Evolutionary conservation across 2,329 filamentous ascomycete species (phyloP).

Genomic region (Amesomyces nigricolor): DNA sequence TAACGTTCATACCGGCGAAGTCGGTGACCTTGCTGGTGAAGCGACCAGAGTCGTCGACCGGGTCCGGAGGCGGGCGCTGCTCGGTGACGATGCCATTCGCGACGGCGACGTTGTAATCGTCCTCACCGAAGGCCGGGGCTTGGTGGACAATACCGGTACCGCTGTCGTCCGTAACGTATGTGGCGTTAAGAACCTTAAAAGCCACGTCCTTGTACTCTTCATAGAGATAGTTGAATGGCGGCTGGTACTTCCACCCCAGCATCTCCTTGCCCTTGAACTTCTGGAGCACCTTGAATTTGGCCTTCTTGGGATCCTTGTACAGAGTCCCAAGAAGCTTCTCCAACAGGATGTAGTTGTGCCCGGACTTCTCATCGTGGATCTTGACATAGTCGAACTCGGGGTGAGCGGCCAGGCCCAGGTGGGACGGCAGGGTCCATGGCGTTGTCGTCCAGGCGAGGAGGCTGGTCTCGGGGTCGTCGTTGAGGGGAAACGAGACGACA

Average conservation of each 20-base stretch:
- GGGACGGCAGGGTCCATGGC: slow-evolving; percentile 74
- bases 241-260: slow-evolving; percentile 83
- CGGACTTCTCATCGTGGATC: slow-evolving; percentile 73
- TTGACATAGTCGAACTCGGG: slow-evolving; percentile 79
- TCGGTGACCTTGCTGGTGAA: slow-evolving; percentile 74
- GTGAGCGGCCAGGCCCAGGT: slow-evolving; percentile 64
- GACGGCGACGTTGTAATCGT: slow-evolving; percentile 83
- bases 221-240: slow-evolving; percentile 84
- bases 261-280: slow-evolving; percentile 79
- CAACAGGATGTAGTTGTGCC: slow-evolving; percentile 78
- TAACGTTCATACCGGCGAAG: slow-evolving; percentile 83
- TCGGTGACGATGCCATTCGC: slow-evolving; percentile 72
- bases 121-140: slow-evolving; percentile 88
- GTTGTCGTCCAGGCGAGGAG: slow-evolving; percentile 87
- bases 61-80: slow-evolving; percentile 75
- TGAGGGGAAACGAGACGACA: slow-evolving; percentile 78
- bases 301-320: slow-evolving; percentile 94
- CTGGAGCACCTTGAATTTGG: slow-evolving; percentile 77
- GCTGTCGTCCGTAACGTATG: slow-evolving; percentile 82
- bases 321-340: slow-evolving; percentile 75
- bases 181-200: slow-evolving; percentile 76
- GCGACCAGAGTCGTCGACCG: slow-evolving; percentile 76
- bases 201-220: slow-evolving; percentile 80
- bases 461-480: slow-evolving; percentile 67
- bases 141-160: slow-evolving; percentile 95